Evolutionary conservation across 768 basidiomycete species (phyloP).

Genomic region (Terana coerulea): DNA sequence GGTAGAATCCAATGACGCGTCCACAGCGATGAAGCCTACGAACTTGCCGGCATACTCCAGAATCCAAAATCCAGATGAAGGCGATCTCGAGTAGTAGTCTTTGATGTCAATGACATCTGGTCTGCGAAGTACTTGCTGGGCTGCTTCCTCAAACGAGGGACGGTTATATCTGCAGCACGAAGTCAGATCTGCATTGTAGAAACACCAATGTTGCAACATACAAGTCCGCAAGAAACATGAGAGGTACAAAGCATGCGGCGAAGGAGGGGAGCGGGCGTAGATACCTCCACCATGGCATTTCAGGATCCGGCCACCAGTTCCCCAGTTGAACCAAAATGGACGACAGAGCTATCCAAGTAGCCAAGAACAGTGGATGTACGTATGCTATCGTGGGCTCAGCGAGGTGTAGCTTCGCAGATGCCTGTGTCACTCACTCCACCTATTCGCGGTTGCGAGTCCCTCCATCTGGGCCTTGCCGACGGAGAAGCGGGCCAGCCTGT

Average conservation of each 20-base stretch:
- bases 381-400: conserved; percentile 37
- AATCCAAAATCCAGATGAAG: conserved; percentile 68
- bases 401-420: no score
- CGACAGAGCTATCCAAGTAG: conserved; percentile 59
- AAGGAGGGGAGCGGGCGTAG: conserved; percentile 63
- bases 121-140: conserved; percentile 47
- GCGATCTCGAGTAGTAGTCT: conserved; percentile 54
- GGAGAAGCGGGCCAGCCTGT: conserved; percentile 58
- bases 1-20: conserved; percentile 47
- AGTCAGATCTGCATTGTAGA: no score
- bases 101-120: conserved; percentile 52
- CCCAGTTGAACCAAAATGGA: conserved; percentile 54
- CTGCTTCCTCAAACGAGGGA: conserved; percentile 55
- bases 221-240: conserved; percentile 73
- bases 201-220: conserved; percentile 33
- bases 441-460: conserved; percentile 63
- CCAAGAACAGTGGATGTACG: conserved; percentile 53
- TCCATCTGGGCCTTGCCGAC: conserved; percentile 67
- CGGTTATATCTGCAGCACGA: conserved; percentile 40
- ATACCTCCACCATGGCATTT: conserved; percentile 44
- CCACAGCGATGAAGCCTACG: conserved; percentile 68
- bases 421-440: conserved; percentile 38
- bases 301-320: conserved; percentile 62
- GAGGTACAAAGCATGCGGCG: conserved; percentile 55
- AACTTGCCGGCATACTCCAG: conserved; percentile 55